A percentile compares a stretch with the other conserved stretches of the same genome.
Evolutionary conservation across 1,284 basidiomycete species (phyloP).

Genomic region (Cutaneotrichosporon sp.): DNA sequence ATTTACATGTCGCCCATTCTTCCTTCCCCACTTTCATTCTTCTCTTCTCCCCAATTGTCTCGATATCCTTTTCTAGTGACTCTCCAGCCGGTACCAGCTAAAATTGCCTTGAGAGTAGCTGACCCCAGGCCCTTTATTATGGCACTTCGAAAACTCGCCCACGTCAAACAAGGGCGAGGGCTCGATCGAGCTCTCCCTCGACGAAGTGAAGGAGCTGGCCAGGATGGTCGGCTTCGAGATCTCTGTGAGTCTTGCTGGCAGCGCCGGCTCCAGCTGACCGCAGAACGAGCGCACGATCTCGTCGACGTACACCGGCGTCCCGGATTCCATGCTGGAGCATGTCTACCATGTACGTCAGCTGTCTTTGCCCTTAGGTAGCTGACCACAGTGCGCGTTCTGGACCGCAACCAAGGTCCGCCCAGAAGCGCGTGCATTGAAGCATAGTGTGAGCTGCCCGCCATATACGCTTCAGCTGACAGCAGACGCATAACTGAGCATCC

Average conservation of each 20-base stretch:
- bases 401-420: conserved; percentile 61
- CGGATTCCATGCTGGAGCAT: conserved; percentile 79
- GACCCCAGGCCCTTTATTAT: conserved; percentile 72
- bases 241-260: conserved; percentile 57
- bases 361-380: background rate
- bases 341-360: conserved; percentile 62
- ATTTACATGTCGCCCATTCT: too few relatives aligned
- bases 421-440: background rate
- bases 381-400: conserved; percentile 63
- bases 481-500: too few relatives aligned
- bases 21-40: too few relatives aligned
- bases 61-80: too few relatives aligned
- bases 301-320: conserved; percentile 82
- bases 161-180: conserved; percentile 57
- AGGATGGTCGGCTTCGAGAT: conserved; percentile 76
- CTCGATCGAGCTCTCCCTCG: conserved; percentile 81
- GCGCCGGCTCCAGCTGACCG: conserved; percentile 4
- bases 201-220: conserved; percentile 76
- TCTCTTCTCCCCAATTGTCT: too few relatives aligned
- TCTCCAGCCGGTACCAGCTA: too few relatives aligned
- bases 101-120: too few relatives aligned
- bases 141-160: conserved; percentile 83
- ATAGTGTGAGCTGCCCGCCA: background rate
- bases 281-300: conserved; percentile 75
- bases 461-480: background rate